Base-by-base conservation (phyloP, 805 yeast genomes). In the Starmera amethionina region DNA sequence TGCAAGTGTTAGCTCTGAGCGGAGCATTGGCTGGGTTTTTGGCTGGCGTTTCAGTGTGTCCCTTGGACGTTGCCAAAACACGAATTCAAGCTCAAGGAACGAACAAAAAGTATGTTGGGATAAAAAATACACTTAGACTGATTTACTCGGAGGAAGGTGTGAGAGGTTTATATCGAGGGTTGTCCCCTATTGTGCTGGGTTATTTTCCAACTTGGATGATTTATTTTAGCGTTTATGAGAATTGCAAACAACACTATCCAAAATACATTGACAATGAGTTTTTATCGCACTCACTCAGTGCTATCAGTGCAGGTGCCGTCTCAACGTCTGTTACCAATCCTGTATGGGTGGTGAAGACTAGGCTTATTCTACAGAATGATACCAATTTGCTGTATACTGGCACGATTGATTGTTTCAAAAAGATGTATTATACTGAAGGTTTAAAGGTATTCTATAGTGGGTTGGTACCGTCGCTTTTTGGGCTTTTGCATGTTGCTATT, bases 181-280 rank as follows among this genome's bases (percentile, higher is more conserved):
- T 93, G 19, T 82, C 82, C 2, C 97, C 98, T n/a, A 87, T 90
- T 32, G 73, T 90, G 1, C 62, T 90, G 38, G 98, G 98, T 0
- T 93, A 93, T 60, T 78, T 93, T 51, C 98, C 98, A 13, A 87
- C 97, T 0, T 93, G 98, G 98, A 88, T 88, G 70, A 84, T 93
- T 36, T 93, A 93, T 58, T 93, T 93, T 62, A 73, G 90, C 8
- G 83, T 88, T 29, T 93, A 93, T 59, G 97, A 90, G 55, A 65
- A 72, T 41, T 79, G 88, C 25, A 89, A 88, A 56, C 53, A 60
- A 35, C 55, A 69, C 37, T 75, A 73, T 51, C 79, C 82, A 2
- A 44, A 42, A 3, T 45, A 69, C 22, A 60, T 72, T 35, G 46
- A 60, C 13, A 34, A 40, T 37, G 69, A 60, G 32, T 62, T 62